A percentile compares a stretch with the other conserved stretches of the same genome.
These are phyloP conservation scores for Tardiomyces digboiensis DNA, from an alignment of 1,139 yeast genomes.

Conservation along the genomic window DNA sequence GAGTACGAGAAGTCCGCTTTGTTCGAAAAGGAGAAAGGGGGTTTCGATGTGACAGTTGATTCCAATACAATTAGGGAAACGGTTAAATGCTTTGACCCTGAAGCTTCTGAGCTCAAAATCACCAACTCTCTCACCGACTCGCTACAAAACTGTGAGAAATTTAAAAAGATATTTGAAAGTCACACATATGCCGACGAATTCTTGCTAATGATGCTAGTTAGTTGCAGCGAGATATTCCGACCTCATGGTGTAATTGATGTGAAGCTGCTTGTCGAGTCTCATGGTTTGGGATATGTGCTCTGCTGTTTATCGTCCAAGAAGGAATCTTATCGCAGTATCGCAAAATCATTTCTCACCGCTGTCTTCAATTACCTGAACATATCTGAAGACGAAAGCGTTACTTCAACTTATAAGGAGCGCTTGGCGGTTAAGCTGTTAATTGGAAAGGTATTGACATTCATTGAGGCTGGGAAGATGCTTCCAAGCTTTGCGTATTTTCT, in stretches of 20 bases:
- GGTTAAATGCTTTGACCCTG: slow-evolving; percentile 28
- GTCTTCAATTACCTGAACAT: background rate
- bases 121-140: background rate
- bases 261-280: slow-evolving; percentile 48
- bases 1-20: slow-evolving; percentile 27
- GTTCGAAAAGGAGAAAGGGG: slow-evolving; percentile 38
- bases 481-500: slow-evolving; percentile 38
- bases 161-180: slow-evolving; percentile 2
- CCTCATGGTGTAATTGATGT: slow-evolving; percentile 35
- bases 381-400: slow-evolving; percentile 13
- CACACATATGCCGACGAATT: slow-evolving; percentile 22
- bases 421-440: slow-evolving; percentile 47
- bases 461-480: slow-evolving; percentile 25
- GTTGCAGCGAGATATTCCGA: slow-evolving; percentile 19
- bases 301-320: slow-evolving; percentile 30
- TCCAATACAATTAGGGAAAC: slow-evolving; percentile 43
- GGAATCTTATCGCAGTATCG: background rate
- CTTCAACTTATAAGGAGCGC: slow-evolving; percentile 43
- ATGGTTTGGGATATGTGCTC: slow-evolving; percentile 48
- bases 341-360: background rate
- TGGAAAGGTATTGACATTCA: slow-evolving; percentile 48
- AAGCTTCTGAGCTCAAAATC: slow-evolving; percentile 3
- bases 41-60: slow-evolving; percentile 46
- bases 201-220: slow-evolving; percentile 19
- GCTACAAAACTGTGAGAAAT: slow-evolving; percentile 3